phyloP scores from a whole-genome alignment of 2,329 filamentous ascomycete genomes.

The Elsinoe australis region DNA sequence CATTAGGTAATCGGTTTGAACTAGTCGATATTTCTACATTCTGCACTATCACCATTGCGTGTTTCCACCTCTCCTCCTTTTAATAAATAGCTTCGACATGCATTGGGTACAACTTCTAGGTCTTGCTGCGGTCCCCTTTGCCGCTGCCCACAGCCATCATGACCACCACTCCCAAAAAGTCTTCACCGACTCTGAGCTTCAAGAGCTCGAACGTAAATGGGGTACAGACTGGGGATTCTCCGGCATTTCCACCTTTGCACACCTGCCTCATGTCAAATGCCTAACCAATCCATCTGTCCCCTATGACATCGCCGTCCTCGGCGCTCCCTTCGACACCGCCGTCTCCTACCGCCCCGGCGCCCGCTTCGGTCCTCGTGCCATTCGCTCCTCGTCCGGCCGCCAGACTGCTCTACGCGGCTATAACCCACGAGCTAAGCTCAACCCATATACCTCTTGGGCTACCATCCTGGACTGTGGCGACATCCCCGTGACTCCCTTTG shows the following conservation, averaged over 20 bases:
- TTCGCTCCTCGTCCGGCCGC: slow-evolving; percentile 72
- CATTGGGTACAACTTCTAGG: not conserved
- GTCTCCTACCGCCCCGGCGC: slow-evolving; percentile 42
- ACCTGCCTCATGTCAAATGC: slow-evolving; percentile 42
- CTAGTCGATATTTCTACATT: no score
- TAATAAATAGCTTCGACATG: not conserved
- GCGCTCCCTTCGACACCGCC: slow-evolving; percentile 45
- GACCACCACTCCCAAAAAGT: slow-evolving; percentile 16
- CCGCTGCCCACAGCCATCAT: slow-evolving; percentile 16
- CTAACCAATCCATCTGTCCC: slow-evolving; percentile 38
- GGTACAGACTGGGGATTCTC: slow-evolving; percentile 24
- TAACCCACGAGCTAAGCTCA: slow-evolving; percentile 74
- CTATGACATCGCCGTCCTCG: slow-evolving; percentile 44
- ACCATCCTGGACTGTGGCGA: slow-evolving; percentile 82
- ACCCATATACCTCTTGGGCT: slow-evolving; percentile 75
- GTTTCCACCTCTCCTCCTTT: not conserved
- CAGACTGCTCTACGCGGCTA: slow-evolving; percentile 67
- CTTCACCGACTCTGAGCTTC: slow-evolving; percentile 17
- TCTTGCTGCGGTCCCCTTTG: slow-evolving; percentile 1
- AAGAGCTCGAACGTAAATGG: slow-evolving; percentile 22
- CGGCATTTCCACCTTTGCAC: slow-evolving; percentile 33
- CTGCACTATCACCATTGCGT: not conserved
- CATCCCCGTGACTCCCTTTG: slow-evolving; percentile 77
- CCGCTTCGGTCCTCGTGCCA: slow-evolving; percentile 79
- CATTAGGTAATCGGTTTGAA: slow-evolving; percentile 1